These are phyloP conservation scores for Aspergillus awamori DNA, from an alignment of 2,329 filamentous ascomycete species.

Conservation along the genomic window DNA sequence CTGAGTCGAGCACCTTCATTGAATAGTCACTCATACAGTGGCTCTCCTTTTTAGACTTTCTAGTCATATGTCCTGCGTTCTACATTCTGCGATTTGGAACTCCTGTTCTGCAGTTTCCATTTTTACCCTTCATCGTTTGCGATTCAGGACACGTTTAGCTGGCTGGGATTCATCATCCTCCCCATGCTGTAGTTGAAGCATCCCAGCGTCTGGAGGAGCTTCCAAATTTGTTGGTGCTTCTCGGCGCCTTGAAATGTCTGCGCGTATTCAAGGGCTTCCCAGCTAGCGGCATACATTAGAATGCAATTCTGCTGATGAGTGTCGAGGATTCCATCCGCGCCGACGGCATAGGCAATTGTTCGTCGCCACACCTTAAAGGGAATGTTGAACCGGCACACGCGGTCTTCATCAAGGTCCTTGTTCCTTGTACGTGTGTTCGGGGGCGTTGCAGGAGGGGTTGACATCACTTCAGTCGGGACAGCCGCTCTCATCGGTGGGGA, in stretches of 20 bases:
- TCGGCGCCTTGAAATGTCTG: conserved; percentile 33
- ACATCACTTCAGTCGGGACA: conserved; percentile 7
- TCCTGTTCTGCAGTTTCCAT: neutral
- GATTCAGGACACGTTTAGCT: no score
- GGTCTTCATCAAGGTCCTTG: conserved; percentile 12
- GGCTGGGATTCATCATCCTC: neutral
- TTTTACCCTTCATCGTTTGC: neutral
- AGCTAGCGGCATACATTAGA: conserved; percentile 37
- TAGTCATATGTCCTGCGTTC: no score
- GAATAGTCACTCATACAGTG: no score
- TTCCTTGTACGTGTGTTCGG: neutral
- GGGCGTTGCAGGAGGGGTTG: neutral
- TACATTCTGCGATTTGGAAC: no score
- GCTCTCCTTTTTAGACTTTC: no score
- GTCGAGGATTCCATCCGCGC: conserved; percentile 30
- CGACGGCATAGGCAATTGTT: conserved; percentile 35
- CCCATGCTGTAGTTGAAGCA: conserved; percentile 36
- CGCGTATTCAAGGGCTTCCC: conserved; percentile 33
- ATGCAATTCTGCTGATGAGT: conserved; percentile 33
- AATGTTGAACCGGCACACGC: conserved; percentile 30
- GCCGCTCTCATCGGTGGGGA: neutral
- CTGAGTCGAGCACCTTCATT: no score
- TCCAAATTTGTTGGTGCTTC: conserved; percentile 40
- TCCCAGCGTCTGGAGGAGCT: conserved; percentile 36
- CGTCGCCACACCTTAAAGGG: conserved; percentile 32